Percentiles rank a stretch among this genome's conserved stretches.
Conservation (phyloP, 2,329 filamentous ascomycete genomes). For the Fusarium sp. region DNA sequence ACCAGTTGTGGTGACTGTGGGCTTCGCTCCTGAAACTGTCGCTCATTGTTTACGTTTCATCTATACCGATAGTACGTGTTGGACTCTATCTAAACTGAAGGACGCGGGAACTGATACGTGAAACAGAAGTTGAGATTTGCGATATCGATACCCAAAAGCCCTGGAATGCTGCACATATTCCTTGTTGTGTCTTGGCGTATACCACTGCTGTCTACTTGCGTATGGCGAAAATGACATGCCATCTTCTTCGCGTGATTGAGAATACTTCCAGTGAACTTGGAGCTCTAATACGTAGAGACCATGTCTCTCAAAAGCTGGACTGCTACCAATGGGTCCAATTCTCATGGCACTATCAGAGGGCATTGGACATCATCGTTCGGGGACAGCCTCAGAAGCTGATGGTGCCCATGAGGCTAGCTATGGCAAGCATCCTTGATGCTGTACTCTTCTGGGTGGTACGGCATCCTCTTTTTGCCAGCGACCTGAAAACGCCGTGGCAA, state of each 20-base stretch:
- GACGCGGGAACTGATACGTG: neutral
- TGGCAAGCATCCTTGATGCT: conserved; percentile 46
- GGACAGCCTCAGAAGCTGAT: conserved; percentile 39
- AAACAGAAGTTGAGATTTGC: conserved; percentile 43
- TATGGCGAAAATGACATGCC: conserved; percentile 41
- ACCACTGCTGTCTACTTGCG: conserved; percentile 44
- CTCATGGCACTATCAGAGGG: conserved; percentile 41
- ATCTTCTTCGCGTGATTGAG: conserved; percentile 43
- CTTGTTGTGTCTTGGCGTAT: conserved; percentile 48
- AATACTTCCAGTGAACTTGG: conserved; percentile 39
- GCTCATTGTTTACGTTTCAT: conserved; percentile 48
- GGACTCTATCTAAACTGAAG: neutral
- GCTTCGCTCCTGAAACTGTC: conserved; percentile 39
- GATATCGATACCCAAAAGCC: conserved; percentile 37
- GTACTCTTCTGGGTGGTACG: conserved; percentile 42
- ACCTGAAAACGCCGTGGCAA: conserved; percentile 42
- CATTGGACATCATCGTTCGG: conserved; percentile 44
- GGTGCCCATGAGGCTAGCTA: conserved; percentile 45
- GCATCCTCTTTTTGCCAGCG: conserved; percentile 34
- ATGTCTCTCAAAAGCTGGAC: conserved; percentile 25
- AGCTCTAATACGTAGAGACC: conserved; percentile 23
- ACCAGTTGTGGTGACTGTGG: conserved; percentile 40
- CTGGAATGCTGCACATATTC: conserved; percentile 44
- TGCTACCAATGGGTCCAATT: conserved; percentile 34
- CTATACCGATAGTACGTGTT: conserved; percentile 48